Evolutionary conservation across 2,329 filamentous ascomycete genomes (phyloP).

Genomic region (Thyridium curvatum): DNA sequence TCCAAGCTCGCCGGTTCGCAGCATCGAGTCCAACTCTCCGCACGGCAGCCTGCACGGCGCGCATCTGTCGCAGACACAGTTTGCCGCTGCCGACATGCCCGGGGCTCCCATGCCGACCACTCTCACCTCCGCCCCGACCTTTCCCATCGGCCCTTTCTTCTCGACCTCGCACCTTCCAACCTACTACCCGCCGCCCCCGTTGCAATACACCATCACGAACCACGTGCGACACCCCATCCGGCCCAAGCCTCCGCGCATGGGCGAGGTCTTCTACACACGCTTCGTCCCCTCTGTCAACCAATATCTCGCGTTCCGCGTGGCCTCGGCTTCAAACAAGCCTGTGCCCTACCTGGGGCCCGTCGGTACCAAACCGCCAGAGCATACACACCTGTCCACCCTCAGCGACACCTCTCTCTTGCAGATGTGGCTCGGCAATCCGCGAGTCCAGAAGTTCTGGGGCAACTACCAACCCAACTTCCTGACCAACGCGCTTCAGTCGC

Average conservation of each 20-base stretch:
- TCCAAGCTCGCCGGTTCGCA: conserved; percentile 42
- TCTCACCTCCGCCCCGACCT: conserved; percentile 23
- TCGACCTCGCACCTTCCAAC: conserved; percentile 83
- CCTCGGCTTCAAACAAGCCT: conserved; percentile 59
- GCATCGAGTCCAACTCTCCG: conserved; percentile 12
- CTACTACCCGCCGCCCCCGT: conserved; percentile 78
- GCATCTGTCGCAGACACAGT: conserved; percentile 9
- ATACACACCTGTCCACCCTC: conserved; percentile 32
- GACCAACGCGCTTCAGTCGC: conserved; percentile 52
- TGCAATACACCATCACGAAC: conserved; percentile 75
- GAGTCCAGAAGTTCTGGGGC: conserved; percentile 84
- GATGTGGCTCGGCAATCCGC: conserved; percentile 82
- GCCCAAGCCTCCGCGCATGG: conserved; percentile 82
- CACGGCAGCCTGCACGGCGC: conserved; percentile 13
- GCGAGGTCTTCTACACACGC: conserved; percentile 84
- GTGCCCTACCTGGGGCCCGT: conserved; percentile 59
- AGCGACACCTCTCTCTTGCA: conserved; percentile 60
- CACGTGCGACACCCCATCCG: conserved; percentile 78
- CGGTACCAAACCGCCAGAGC: conserved; percentile 30
- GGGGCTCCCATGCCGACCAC: conserved; percentile 29
- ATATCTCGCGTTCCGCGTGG: conserved; percentile 84
- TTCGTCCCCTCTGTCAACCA: conserved; percentile 77
- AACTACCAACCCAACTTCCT: conserved; percentile 62
- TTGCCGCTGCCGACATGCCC: conserved; percentile 28
- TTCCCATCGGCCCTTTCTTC: conserved; percentile 63